Conservation (phyloP, 2,329 filamentous ascomycete species). For the Triangularia verruculosa region DNA sequence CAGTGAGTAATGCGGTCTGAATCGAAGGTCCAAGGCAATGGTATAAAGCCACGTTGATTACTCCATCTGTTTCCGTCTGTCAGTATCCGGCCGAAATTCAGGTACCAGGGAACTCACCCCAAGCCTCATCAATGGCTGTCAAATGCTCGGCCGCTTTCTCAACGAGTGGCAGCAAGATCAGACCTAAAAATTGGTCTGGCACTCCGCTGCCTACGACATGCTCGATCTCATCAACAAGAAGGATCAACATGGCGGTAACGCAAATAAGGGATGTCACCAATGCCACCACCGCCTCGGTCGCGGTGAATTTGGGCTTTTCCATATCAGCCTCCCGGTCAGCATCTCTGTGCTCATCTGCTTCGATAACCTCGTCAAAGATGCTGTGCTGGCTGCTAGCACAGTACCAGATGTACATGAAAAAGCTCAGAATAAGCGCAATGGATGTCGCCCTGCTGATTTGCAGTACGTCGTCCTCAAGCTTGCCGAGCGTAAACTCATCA, state of each 20-base stretch:
- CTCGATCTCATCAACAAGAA: slow-evolving; percentile 69
- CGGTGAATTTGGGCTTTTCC: slow-evolving; percentile 66
- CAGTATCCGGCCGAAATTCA: slow-evolving; percentile 50
- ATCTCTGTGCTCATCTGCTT: slow-evolving; percentile 66
- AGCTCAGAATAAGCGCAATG: slow-evolving; percentile 67
- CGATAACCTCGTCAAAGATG: slow-evolving; percentile 71
- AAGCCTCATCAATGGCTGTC: slow-evolving; percentile 79
- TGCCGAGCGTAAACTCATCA: slow-evolving; percentile 24
- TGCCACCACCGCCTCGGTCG: slow-evolving; percentile 68
- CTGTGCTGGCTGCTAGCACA: slow-evolving; percentile 72
- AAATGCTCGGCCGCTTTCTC: slow-evolving; percentile 84
- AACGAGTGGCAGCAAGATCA: slow-evolving; percentile 76
- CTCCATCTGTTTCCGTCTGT: slow-evolving; percentile 47
- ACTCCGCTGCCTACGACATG: slow-evolving; percentile 47
- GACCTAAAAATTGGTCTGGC: slow-evolving; percentile 55
- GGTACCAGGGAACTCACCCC: slow-evolving; percentile 57
- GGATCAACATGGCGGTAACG: slow-evolving; percentile 70
- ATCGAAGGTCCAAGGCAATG: slow-evolving; percentile 83
- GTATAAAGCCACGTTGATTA: slow-evolving; percentile 76
- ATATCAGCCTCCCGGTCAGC: slow-evolving; percentile 60
- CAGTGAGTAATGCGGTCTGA: slow-evolving; percentile 85
- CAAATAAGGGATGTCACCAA: slow-evolving; percentile 61
- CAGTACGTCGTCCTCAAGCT: slow-evolving; percentile 52
- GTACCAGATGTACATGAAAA: slow-evolving; percentile 64
- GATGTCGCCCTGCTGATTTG: slow-evolving; percentile 68